Evolutionary conservation across 768 basidiomycete species (phyloP), one percentile per base, ranked within the genome.

Genomic region (Mycena amicta): DNA sequence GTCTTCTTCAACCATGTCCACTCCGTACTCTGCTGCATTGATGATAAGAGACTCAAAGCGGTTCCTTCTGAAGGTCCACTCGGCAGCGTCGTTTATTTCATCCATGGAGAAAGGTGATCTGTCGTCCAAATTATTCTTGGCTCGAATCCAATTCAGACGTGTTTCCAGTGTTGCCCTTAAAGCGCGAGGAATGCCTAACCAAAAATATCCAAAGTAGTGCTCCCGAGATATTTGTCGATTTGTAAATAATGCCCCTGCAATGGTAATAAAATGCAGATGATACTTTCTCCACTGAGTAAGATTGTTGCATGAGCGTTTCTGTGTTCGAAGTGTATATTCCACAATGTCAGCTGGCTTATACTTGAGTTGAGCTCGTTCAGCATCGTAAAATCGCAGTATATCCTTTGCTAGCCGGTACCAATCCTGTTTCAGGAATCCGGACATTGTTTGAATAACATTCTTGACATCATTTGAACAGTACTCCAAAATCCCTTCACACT

Each of bases 391-490:
- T 15, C 50, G 46, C 0, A 60, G 50, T 16, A 60, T 55, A 13
- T 60, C 59, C 5, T 20, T 15, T 1, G 22, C 16, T 4, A 67
- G 40, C 20, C 47, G 16, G 2, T 26, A 28, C 66, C 62, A 64
- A 51, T 22, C 18, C 22, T 22, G 3, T 25, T 3, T 43, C 6
- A 16, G 18, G 27, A 46, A 66, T 2, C 47, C 18, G 0, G 52
- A n/a, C 29, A 64, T 41, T 13, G 60, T 61, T 13, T 54, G 51
- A 8, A 66, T 54, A 23, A 62, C 52, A 41, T 59, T 59, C 28
- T 60, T 37, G 1, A 66, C 66, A 15, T 31, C 26, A 16, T 29
- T 50, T 1, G 63, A 55, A 41, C 66, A 67, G 40, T 66, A 66
- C 16, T 66, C 54, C 5, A 57, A 18, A 23, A 66, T 33, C 25